phyloP scores from a whole-genome alignment of 495 filamentous ascomycete genomes.

The Talaromyces stipitatus region DNA sequence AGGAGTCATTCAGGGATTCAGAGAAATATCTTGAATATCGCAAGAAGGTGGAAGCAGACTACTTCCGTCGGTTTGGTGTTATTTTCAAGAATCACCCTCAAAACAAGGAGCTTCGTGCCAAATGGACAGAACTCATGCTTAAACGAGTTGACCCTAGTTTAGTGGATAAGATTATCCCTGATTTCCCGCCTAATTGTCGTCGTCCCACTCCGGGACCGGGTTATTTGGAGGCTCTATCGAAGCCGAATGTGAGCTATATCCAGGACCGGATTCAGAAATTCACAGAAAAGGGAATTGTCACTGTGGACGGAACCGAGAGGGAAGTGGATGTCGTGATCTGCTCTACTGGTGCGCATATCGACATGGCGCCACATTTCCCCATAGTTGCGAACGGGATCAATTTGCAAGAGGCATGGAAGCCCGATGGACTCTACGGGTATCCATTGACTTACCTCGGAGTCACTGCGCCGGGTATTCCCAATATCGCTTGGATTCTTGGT shows the following conservation, averaged over 20 bases:
- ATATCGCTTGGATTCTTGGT: slow-evolving; percentile 48
- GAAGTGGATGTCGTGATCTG: slow-evolving; percentile 57
- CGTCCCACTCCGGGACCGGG: slow-evolving; percentile 64
- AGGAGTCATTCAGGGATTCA: slow-evolving; percentile 38
- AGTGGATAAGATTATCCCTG: slow-evolving; percentile 47
- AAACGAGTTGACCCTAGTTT: slow-evolving; percentile 45
- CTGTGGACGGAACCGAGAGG: slow-evolving; percentile 40
- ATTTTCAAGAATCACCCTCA: slow-evolving; percentile 47
- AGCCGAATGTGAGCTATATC: slow-evolving; percentile 57
- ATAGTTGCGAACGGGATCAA: slow-evolving; percentile 44
- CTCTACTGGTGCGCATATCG: slow-evolving; percentile 58
- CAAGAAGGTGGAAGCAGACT: slow-evolving; percentile 44
- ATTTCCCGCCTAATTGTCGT: slow-evolving; percentile 61
- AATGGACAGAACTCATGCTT: slow-evolving; percentile 45
- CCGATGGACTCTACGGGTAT: slow-evolving; percentile 46
- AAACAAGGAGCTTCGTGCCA: slow-evolving; percentile 39
- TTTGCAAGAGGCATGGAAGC: slow-evolving; percentile 23
- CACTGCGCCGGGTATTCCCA: slow-evolving; percentile 57
- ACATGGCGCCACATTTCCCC: slow-evolving; percentile 52
- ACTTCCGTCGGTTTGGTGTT: slow-evolving; percentile 47
- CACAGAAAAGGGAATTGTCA: slow-evolving; percentile 49
- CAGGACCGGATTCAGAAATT: slow-evolving; percentile 47
- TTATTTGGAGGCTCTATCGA: slow-evolving; percentile 60
- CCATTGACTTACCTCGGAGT: slow-evolving; percentile 60
- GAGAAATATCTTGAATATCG: slow-evolving; percentile 42